phyloP scores from a whole-genome alignment of 2,329 filamentous ascomycete genomes.

The Aspergillus clavatus region DNA sequence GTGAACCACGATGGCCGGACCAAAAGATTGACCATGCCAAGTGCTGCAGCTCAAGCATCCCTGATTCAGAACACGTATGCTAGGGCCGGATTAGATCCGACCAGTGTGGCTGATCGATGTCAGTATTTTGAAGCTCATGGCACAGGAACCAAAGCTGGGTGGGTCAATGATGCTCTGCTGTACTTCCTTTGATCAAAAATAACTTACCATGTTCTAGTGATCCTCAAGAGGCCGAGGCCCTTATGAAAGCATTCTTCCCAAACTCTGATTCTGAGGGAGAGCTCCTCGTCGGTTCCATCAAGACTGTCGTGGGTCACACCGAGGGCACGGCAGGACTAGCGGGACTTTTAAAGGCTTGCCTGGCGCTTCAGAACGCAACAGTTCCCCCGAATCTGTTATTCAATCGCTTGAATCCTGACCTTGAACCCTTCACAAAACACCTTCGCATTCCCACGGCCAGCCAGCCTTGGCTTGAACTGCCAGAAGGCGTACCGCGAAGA shows the following conservation, averaged over 20 bases:
- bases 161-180: no score
- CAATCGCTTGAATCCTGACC: slow-evolving; percentile 18
- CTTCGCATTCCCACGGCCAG: background rate
- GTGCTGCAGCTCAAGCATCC: background rate
- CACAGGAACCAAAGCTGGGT: slow-evolving; percentile 8
- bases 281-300: slow-evolving; percentile 9
- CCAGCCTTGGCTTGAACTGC: slow-evolving; percentile 14
- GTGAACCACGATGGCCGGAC: slow-evolving; percentile 22
- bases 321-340: slow-evolving; percentile 14
- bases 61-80: slow-evolving; percentile 5
- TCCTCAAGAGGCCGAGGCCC: slow-evolving; percentile 4
- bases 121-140: slow-evolving; percentile 8
- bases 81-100: background rate
- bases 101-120: slow-evolving; percentile 1
- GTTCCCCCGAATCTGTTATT: slow-evolving; percentile 18
- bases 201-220: no score
- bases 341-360: slow-evolving; percentile 14
- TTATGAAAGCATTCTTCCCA: slow-evolving; percentile 7
- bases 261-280: background rate
- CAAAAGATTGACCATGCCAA: background rate
- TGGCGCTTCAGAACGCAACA: slow-evolving; percentile 11
- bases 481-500: slow-evolving; percentile 4
- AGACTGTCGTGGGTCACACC: slow-evolving; percentile 17
- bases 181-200: no score
- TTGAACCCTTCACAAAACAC: slow-evolving; percentile 11